A percentile compares a stretch with the other conserved stretches of the same genome.
phyloP scores from a whole-genome alignment of 495 filamentous ascomycete genomes.

The Clavariopsis aquatica region DNA sequence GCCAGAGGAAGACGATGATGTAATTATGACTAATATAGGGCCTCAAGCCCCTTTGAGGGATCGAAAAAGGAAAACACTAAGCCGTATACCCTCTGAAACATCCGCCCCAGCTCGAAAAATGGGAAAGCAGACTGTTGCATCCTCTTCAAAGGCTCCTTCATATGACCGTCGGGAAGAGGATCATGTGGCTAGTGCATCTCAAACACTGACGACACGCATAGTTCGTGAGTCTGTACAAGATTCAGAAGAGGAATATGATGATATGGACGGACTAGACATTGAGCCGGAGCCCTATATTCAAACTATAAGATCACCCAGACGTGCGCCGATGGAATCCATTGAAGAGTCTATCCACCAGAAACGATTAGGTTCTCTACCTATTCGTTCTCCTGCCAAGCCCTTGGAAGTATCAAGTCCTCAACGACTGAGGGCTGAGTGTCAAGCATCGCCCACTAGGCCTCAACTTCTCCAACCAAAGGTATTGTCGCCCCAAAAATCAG shows the following conservation, averaged over 20 bases:
- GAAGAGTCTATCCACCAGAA: background rate
- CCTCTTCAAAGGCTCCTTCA: slow-evolving; percentile 5
- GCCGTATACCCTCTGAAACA: slow-evolving; percentile 28
- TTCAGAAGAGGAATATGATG: slow-evolving; percentile 31
- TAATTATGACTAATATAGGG: slow-evolving; percentile 12
- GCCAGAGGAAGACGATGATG: slow-evolving; percentile 24
- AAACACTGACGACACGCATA: slow-evolving; percentile 6
- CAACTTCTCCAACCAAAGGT: background rate
- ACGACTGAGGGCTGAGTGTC: background rate
- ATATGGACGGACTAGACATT: slow-evolving; percentile 21
- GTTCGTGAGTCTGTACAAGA: slow-evolving; percentile 15
- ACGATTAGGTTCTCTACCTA: slow-evolving; percentile 3
- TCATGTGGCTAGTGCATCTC: background rate
- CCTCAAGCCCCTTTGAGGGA: background rate
- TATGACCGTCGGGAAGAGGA: background rate
- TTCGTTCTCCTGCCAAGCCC: slow-evolving; percentile 21
- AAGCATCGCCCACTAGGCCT: background rate
- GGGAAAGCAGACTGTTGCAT: slow-evolving; percentile 13
- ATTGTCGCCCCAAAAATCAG: slow-evolving; percentile 7
- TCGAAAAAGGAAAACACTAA: slow-evolving; percentile 32
- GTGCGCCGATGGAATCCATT: background rate
- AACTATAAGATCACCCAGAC: background rate
- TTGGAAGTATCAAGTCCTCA: background rate
- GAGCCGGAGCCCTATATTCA: background rate
- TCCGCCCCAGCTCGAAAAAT: slow-evolving; percentile 22